A percentile compares a stretch with the other conserved stretches of the same genome.
phyloP scores from a whole-genome alignment of 257 asterid genomes.

The Craterostigma plantagineum region DNA sequence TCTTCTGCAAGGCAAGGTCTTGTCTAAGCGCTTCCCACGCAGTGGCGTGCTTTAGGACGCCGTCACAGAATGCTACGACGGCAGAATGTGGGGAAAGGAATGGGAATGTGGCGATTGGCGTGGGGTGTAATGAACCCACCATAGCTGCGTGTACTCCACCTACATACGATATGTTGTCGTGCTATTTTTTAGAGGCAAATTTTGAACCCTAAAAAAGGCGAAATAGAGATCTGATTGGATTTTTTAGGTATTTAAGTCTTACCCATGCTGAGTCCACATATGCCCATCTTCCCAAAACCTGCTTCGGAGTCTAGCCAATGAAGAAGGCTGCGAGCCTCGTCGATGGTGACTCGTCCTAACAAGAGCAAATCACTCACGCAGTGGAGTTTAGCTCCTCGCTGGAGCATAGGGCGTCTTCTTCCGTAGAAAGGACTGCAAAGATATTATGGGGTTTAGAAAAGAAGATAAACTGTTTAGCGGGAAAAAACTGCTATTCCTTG shows the following conservation, averaged over 20 bases:
- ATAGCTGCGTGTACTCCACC: conserved; percentile 99
- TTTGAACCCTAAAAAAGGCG: background rate
- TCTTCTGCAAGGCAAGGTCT: conserved; percentile 34
- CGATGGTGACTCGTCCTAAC: conserved; percentile 88
- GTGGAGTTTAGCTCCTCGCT: conserved; percentile 81
- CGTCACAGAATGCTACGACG: conserved; percentile 93
- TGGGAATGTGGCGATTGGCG: conserved; percentile 84
- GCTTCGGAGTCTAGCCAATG: conserved; percentile 78
- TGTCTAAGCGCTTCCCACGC: conserved; percentile 94
- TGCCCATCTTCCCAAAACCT: conserved; percentile 87
- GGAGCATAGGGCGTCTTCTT: conserved; percentile 76
- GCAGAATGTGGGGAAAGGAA: conserved; percentile 97
- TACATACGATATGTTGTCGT: conserved; percentile 14
- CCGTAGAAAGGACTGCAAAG: conserved; percentile 88
- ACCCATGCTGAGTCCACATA: conserved; percentile 99
- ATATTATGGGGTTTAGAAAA: conserved; percentile 7
- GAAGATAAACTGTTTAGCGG: conserved; percentile 5
- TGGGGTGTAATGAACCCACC: conserved; percentile 93
- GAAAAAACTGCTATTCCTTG: conserved; percentile 4
- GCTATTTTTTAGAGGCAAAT: background rate
- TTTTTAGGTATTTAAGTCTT: no score
- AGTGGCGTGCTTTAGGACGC: conserved; percentile 75
- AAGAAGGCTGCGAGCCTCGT: conserved; percentile 82
- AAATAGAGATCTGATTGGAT: background rate
- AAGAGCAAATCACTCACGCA: conserved; percentile 87